Evolutionary conservation across 208 protist species (phyloP).

Genomic region (Acanthamoeba lenticulata): DNA sequence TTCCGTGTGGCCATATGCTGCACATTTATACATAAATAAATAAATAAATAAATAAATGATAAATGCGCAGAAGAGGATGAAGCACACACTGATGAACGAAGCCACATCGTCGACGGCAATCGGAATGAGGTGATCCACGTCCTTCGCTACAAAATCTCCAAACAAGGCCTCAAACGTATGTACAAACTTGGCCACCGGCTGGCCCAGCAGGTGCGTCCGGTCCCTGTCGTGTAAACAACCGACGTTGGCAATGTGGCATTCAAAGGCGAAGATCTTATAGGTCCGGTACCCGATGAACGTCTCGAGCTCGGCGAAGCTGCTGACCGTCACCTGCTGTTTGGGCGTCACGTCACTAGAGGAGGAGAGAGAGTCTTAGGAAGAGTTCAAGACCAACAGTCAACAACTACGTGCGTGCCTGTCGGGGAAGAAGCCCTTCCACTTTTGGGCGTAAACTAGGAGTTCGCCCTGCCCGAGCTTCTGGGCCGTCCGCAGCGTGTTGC

Average conservation of each 20-base stretch:
- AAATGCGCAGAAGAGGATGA: too few species aligned
- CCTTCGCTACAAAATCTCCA: neutral
- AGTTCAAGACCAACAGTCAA: too few species aligned
- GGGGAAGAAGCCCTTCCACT: neutral
- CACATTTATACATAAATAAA: neutral
- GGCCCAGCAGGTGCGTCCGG: neutral
- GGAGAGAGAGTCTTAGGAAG: too few species aligned
- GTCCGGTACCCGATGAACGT: neutral
- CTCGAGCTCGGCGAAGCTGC: neutral
- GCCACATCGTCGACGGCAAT: slow-evolving; percentile 13
- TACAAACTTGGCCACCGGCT: neutral
- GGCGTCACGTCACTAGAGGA: neutral
- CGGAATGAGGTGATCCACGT: neutral
- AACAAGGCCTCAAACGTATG: slow-evolving; percentile 29
- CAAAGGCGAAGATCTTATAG: neutral
- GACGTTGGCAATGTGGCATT: neutral
- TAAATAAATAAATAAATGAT: too few species aligned
- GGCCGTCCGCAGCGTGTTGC: neutral
- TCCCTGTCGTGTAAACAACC: neutral
- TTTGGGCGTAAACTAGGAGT: neutral
- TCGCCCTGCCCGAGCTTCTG: neutral
- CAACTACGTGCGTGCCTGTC: neutral
- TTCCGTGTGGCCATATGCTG: neutral
- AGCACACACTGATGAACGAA: slow-evolving; percentile 47
- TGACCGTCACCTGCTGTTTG: neutral